Percentiles rank a stretch among this genome's conserved stretches.
Evolutionary conservation across 106 monocot species (phyloP).

Genomic region (Hemerocallis citrina): DNA sequence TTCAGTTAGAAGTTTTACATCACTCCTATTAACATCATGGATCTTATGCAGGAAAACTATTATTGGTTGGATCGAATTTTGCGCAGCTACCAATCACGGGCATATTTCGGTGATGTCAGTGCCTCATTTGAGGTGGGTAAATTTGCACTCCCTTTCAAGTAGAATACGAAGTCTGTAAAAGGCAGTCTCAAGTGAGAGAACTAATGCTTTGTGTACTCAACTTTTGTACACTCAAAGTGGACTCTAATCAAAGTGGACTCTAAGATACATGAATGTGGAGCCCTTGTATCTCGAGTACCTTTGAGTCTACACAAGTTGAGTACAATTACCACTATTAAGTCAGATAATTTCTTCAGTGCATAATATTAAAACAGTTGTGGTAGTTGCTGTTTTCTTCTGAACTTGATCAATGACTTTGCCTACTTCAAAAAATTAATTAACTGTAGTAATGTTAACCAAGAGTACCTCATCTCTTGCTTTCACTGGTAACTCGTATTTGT

Average conservation of each 20-base stretch:
- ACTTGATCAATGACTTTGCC: not conserved
- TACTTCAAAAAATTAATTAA: not conserved
- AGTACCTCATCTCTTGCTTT: not conserved
- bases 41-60: constrained; percentile 75
- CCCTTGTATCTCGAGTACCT: too few relatives aligned
- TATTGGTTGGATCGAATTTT: constrained; percentile 95
- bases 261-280: too few relatives aligned
- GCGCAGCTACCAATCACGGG: constrained; percentile 86
- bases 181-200: not conserved
- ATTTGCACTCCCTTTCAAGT: not conserved
- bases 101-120: constrained; percentile 77
- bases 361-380: not conserved
- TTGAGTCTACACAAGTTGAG: too few relatives aligned
- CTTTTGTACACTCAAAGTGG: too few relatives aligned
- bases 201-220: too few relatives aligned
- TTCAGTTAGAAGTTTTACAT: not conserved
- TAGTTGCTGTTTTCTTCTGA: not conserved
- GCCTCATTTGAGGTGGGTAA: constrained; percentile 63
- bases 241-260: too few relatives aligned
- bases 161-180: not conserved
- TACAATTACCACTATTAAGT: too few relatives aligned
- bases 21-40: constrained; percentile 5
- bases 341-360: not conserved
- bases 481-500: not conserved
- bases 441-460: too few relatives aligned